Evolutionary conservation across 2,329 filamentous ascomycete genomes (phyloP), one percentile per base, ranked within the genome.

Genomic region (Nannizzia gypsea): DNA sequence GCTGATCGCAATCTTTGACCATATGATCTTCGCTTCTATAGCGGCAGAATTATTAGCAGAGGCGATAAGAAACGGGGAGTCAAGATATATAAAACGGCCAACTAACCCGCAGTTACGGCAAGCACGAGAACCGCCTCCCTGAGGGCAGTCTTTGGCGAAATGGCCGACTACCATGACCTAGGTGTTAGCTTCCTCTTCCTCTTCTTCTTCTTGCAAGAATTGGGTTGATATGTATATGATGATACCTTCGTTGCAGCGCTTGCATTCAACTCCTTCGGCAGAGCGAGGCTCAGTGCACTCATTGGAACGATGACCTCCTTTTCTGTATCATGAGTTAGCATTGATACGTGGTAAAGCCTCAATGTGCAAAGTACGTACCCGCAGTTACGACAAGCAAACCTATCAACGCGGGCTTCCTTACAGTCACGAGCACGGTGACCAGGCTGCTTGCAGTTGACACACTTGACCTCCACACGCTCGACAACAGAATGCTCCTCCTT

Each of bases 321-420:
- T 64, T 5, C 75, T 76, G 56, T 28, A 46, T 31, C 17, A n/a
- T 31, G 61, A 31, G 22, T 61, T 44, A 60, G 59, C 22, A 22
- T 13, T n/a, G 15, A 60, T 42, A 48, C 28, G n/a, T 11, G 26
- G 8, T 2, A n/a, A 28, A 52, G 11, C 24, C 22, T 31, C 13
- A 28, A 52, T 28, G 11, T 3, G 4, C n/a, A 11, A 26, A 11
- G n/a, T 34, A 26, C 72, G 58, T 69, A 77, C 68, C 79, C 76
- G 72, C 80, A 82, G 61, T 83, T 80, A 65, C 78, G 80, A 69
- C 80, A 83, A 28, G 72, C 70, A 58, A 67, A 71, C 57, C 67
- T 69, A 62, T 73, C 70, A 50, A 65, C 66, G 55, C 75, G 76
- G 20, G 66, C 57, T 59, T 74, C 66, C 6, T 67, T 65, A 65